A percentile compares a stretch with the other conserved stretches of the same genome.
Evolutionary conservation across 148 eudicot species (phyloP).

Genomic region (Chenopodium formosanum): DNA sequence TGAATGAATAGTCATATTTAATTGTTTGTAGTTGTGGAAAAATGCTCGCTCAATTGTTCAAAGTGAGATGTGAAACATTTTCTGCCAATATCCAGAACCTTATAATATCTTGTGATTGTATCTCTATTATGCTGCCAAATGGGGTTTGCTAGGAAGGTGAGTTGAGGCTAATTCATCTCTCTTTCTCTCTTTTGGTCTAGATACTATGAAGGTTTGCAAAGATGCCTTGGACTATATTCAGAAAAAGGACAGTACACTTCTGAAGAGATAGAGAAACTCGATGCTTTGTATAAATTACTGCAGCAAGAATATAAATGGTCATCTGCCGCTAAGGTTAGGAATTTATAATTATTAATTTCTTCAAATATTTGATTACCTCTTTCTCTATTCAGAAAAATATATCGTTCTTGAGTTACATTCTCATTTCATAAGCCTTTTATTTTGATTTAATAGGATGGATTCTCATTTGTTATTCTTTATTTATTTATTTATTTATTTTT

Average conservation of each 20-base stretch:
- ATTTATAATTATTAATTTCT: neutral
- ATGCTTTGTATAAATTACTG: slow-evolving; percentile 72
- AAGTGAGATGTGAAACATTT: neutral
- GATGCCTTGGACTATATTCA: slow-evolving; percentile 71
- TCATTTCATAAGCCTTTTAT: neutral
- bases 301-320: slow-evolving; percentile 77
- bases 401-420: neutral
- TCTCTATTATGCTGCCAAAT: neutral
- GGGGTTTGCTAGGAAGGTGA: neutral
- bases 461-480: neutral
- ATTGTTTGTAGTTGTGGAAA: slow-evolving; percentile 1
- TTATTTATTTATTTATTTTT: neutral
- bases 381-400: neutral
- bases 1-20: neutral
- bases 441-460: neutral
- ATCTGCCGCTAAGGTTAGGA: slow-evolving; percentile 87
- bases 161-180: neutral
- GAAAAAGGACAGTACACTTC: slow-evolving; percentile 60
- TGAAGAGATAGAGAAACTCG: slow-evolving; percentile 63
- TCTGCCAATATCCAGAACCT: neutral
- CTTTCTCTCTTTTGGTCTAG: slow-evolving; percentile 26
- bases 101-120: neutral
- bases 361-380: neutral
- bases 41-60: neutral
- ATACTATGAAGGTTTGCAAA: slow-evolving; percentile 94